Evolutionary conservation across 345 rosid genomes (phyloP).

Genomic region (Citrus maxima): DNA sequence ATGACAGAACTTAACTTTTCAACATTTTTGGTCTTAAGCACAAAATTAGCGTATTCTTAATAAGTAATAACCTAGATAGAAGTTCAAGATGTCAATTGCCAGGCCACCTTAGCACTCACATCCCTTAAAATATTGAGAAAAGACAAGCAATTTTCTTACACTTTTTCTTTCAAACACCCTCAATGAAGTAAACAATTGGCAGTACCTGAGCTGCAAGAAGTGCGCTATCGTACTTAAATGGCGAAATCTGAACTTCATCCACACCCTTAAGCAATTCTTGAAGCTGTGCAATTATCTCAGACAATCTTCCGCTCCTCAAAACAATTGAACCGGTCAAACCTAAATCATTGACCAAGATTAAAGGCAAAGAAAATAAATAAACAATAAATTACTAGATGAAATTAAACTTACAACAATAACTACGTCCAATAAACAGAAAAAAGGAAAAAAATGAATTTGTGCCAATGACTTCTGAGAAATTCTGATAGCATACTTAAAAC

Average conservation of each 20-base stretch:
- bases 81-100: neutral
- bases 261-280: constrained; percentile 75
- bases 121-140: neutral
- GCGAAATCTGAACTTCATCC: constrained; percentile 48
- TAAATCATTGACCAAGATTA: constrained; percentile 18
- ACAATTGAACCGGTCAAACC: constrained; percentile 78
- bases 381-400: neutral
- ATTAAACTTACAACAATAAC: neutral
- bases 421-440: neutral
- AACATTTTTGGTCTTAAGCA: neutral
- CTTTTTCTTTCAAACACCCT: neutral
- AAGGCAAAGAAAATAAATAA: neutral
- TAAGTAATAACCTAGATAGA: neutral
- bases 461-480: neutral
- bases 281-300: constrained; percentile 80
- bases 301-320: constrained; percentile 64
- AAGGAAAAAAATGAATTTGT: neutral
- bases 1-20: neutral
- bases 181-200: neutral
- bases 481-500: neutral
- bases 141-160: neutral
- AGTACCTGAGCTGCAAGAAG: constrained; percentile 79
- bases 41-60: neutral
- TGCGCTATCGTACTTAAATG: constrained; percentile 59
- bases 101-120: neutral